Evolutionary conservation across 768 basidiomycete genomes (phyloP).

Genomic region (Hydnum rufescens): DNA sequence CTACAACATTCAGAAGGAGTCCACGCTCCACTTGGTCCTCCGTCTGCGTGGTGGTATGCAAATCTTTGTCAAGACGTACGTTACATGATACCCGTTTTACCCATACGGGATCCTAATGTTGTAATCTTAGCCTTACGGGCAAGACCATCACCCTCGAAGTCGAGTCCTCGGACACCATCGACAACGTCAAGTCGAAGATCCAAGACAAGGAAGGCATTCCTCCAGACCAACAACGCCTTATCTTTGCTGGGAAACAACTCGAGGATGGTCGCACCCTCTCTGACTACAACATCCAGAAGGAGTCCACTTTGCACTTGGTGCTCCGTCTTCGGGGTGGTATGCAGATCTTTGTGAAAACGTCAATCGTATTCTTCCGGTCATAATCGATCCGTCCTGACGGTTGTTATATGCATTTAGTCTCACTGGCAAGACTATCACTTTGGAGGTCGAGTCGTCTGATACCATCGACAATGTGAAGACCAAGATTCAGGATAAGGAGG

Average conservation of each 20-base stretch:
- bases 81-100: not conserved
- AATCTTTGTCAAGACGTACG: slow-evolving; percentile 34
- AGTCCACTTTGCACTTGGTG: slow-evolving; percentile 21
- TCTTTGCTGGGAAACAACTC: slow-evolving; percentile 83
- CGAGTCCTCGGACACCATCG: slow-evolving; percentile 91
- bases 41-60: slow-evolving; percentile 35
- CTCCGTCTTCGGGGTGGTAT: slow-evolving; percentile 11
- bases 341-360: slow-evolving; percentile 22
- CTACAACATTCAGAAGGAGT: slow-evolving; percentile 27
- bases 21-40: slow-evolving; percentile 24
- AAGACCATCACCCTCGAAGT: slow-evolving; percentile 68
- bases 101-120: not conserved
- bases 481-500: slow-evolving; percentile 9
- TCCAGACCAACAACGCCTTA: slow-evolving; percentile 28
- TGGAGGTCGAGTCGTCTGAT: slow-evolving; percentile 28
- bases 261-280: slow-evolving; percentile 80
- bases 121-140: slow-evolving; percentile 33
- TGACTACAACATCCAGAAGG: slow-evolving; percentile 28
- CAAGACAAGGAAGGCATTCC: slow-evolving; percentile 21
- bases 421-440: slow-evolving; percentile 27
- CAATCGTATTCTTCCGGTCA: no score
- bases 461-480: slow-evolving; percentile 20
- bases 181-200: slow-evolving; percentile 15
- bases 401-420: no score
- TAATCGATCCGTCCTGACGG: no score